Conservation (phyloP, 768 basidiomycete genomes). For the Podaxis rugospora region DNA sequence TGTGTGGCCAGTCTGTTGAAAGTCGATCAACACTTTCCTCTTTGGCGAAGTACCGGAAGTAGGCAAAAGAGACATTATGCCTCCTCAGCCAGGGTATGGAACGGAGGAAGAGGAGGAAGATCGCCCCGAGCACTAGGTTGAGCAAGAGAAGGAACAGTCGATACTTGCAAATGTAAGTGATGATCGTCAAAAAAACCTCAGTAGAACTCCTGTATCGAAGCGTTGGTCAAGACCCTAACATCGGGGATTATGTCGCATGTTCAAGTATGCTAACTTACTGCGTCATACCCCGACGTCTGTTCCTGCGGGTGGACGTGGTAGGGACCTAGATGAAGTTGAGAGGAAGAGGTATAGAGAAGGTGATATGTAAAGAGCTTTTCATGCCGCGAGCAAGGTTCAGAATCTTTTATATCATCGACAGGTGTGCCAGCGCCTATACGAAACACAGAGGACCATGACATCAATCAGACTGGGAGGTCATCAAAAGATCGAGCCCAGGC, state of each 20-base stretch:
- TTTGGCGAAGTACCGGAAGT: not conserved
- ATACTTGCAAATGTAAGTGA: not conserved
- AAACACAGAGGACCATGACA: not conserved
- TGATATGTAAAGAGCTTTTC: not conserved
- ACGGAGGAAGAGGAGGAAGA: not conserved
- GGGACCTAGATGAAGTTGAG: not conserved
- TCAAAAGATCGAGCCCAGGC: not conserved
- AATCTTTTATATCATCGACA: not conserved
- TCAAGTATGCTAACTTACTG: not conserved
- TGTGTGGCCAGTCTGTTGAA: not conserved
- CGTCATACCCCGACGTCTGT: not conserved
- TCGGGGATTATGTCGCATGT: not conserved
- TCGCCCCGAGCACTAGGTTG: not conserved
- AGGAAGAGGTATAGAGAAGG: not conserved
- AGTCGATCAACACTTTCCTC: not conserved
- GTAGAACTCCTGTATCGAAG: not conserved
- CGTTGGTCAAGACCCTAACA: not conserved
- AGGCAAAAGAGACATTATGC: not conserved
- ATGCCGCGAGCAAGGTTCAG: not conserved
- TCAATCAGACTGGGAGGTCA: not conserved
- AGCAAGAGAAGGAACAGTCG: not conserved
- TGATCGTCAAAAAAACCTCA: not conserved
- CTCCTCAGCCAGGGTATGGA: conserved; percentile 1
- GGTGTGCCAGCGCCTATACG: not conserved
- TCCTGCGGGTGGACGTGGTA: too few species aligned